Base-by-base conservation (phyloP, 768 basidiomycete species). In the Macrolepiota dolichaula region DNA sequence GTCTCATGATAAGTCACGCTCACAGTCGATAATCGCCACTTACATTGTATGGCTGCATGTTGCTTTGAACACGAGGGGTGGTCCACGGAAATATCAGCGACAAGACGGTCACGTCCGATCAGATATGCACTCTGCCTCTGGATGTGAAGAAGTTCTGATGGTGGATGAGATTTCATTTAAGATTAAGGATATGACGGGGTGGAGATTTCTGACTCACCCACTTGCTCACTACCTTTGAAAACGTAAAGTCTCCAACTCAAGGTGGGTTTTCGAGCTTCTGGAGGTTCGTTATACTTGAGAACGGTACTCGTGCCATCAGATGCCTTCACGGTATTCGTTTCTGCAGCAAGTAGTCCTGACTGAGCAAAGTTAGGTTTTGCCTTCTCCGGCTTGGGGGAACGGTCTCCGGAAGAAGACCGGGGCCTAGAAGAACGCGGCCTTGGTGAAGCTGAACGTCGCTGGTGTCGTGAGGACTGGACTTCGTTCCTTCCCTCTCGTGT, bases 61-160 rank as follows among this genome's bases (percentile, higher is more conserved):
- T 99, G 97, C 70, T 99, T 99, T 0, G 97, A 98, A 65, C 94
- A 94, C 5, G 96, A 98, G 2, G 96, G 96, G 70, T 99, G 97
- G 62, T 97, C 94, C 44, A 98, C 77, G 15, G 90, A 81, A 64
- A 99, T 94, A 66, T 92, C 90, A 64, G 89, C 82, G 29, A 97
- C 94, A 22, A 90, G 78, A 27, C 85, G 85, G 69, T 99, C 97
- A 66, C 97, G 79, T 1, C 97, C 97, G 60, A 97, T 81, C 6
- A 98, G 83, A 71, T 98, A 99, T 62, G 92, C 93, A 63, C 94
- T 97, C 74, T 98, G 97, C 47, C 89, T 81, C 66, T 96, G 86
- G 35, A 99, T 93, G 69, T 98, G 95, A 60, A 98, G 81, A 63
- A 96, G 75, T 64, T 96, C 96, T 98, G 64, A 50, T 36, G n/a